Evolutionary conservation across 2,329 filamentous ascomycete species (phyloP).

Genomic region (Paracoccidioides lutzii): DNA sequence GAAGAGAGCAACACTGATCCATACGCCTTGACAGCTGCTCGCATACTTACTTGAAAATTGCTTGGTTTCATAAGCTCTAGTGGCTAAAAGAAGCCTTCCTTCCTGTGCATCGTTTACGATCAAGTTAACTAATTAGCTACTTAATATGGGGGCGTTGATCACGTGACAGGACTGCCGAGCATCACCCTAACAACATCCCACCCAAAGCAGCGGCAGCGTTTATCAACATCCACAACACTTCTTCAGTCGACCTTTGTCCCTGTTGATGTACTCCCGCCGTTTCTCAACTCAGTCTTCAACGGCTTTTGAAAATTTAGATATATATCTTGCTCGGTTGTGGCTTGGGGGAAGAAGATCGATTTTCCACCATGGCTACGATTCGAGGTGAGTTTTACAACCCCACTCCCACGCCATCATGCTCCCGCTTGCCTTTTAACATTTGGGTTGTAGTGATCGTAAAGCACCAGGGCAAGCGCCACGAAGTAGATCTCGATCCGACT

Average conservation of each 20-base stretch:
- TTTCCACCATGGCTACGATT: slow-evolving; percentile 40
- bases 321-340: background rate
- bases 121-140: too few species aligned
- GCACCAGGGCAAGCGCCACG: slow-evolving; percentile 88
- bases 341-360: slow-evolving; percentile 6
- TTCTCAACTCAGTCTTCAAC: background rate
- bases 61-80: too few species aligned
- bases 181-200: too few species aligned
- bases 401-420: background rate
- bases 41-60: too few species aligned
- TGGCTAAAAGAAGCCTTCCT: too few species aligned
- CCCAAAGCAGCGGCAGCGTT: too few species aligned
- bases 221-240: too few species aligned
- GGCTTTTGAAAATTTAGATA: background rate
- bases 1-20: too few species aligned
- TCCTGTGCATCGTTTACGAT: too few species aligned
- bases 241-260: background rate
- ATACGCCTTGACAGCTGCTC: too few species aligned
- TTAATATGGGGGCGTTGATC: too few species aligned
- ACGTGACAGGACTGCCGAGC: too few species aligned
- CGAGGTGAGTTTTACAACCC: slow-evolving; percentile 32
- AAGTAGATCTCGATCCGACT: slow-evolving; percentile 77
- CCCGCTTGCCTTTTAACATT: background rate
- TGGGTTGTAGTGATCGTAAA: slow-evolving; percentile 64
- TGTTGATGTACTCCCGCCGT: background rate